phyloP scores from a whole-genome alignment of 352 stramenopile genomes.

The Pythium phragmiticola region DNA sequence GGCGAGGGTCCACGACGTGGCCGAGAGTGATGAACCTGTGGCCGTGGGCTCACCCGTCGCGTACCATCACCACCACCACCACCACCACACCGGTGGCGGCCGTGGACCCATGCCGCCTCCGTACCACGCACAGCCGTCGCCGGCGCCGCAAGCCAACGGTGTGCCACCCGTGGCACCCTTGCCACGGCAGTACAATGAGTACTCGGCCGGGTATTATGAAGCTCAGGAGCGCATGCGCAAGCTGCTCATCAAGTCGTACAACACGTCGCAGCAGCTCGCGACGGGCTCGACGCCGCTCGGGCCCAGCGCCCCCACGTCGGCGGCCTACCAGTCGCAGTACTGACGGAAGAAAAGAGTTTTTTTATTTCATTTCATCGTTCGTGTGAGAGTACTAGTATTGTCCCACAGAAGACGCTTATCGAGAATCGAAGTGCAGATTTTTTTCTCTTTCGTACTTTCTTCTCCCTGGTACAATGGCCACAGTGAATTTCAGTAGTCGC shows the following conservation, averaged over 20 bases:
- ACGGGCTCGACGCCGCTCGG: slow-evolving; percentile 25
- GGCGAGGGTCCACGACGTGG: slow-evolving; percentile 27
- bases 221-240: slow-evolving; percentile 75
- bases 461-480: too few relatives aligned
- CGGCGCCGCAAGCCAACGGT: slow-evolving; percentile 20
- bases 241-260: slow-evolving; percentile 75
- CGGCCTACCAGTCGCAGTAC: slow-evolving; percentile 23
- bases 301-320: neutral
- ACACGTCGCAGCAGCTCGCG: slow-evolving; percentile 77
- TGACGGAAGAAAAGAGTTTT: slow-evolving; percentile 1
- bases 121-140: neutral
- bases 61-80: slow-evolving; percentile 5
- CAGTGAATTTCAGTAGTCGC: neutral
- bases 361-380: neutral
- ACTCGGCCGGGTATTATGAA: slow-evolving; percentile 55
- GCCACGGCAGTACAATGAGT: slow-evolving; percentile 33
- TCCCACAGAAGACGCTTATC: neutral
- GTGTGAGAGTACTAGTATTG: neutral
- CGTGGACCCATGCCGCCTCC: neutral
- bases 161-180: slow-evolving; percentile 17
- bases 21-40: slow-evolving; percentile 17
- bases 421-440: slow-evolving; percentile 12
- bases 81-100: neutral
- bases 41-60: slow-evolving; percentile 23
- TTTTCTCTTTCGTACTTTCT: slow-evolving; percentile 11